A percentile compares a stretch with the other conserved stretches of the same genome.
phyloP scores from a whole-genome alignment of 73 alveolate genomes.

The Urostyla sp. region DNA sequence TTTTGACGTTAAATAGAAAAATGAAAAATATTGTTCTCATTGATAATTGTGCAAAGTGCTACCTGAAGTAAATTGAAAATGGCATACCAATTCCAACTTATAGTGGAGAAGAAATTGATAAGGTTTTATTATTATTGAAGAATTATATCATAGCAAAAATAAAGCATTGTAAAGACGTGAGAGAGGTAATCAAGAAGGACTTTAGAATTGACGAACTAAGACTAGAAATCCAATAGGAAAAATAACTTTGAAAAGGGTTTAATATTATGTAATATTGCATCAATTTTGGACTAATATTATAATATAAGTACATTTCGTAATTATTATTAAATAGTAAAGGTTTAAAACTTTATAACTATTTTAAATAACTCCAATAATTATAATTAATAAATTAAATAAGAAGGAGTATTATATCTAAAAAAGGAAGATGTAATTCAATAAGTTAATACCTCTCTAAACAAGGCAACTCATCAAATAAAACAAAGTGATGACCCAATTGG shows the following conservation, averaged over 20 bases:
- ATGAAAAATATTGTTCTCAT: constrained; percentile 8
- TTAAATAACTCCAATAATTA: not conserved
- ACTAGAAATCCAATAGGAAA: no score
- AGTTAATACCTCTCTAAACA: not conserved
- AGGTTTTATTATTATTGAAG: not conserved
- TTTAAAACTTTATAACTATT: not conserved
- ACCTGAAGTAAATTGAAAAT: constrained; percentile 3
- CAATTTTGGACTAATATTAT: no score
- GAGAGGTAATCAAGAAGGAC: constrained; percentile 41
- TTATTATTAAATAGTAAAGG: no score
- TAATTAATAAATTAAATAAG: no score
- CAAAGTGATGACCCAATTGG: not conserved
- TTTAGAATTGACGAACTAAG: constrained; percentile 18
- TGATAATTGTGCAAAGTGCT: constrained; percentile 27
- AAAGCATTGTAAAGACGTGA: not conserved
- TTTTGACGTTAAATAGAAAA: constrained; percentile 1
- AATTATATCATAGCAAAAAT: not conserved
- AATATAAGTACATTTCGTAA: no score
- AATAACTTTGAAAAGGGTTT: not conserved
- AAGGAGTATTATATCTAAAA: not conserved
- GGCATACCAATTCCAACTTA: constrained; percentile 35
- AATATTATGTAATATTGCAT: no score
- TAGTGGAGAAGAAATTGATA: constrained; percentile 31
- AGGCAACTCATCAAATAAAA: not conserved
- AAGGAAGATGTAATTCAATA: not conserved